Base-by-base conservation (phyloP, 2,329 filamentous ascomycete species). In the Hypomyces rosellus region DNA sequence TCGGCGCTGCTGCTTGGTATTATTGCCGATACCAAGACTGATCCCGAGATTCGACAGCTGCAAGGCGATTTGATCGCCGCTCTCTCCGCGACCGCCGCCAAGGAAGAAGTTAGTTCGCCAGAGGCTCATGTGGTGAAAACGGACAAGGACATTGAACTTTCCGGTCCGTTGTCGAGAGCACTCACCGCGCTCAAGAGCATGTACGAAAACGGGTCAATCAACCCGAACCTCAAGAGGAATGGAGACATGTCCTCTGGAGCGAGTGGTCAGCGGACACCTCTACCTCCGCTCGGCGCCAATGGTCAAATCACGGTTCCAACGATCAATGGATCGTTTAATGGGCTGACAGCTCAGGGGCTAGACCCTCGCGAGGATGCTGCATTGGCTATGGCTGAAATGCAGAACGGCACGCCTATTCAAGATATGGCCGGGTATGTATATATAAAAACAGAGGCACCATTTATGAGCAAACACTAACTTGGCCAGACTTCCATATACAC, bases 1-100 rank as follows among this genome's bases (percentile, higher is more conserved):
- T 85, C 82, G 0, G 82, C 82, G 1, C 73, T 85, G 3, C 69
- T 85, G 3, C 75, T 85, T 8, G 81, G 81, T 14, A 82, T 85
- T 46, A 61, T 84, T 1, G 78, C 77, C 45, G 81, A 84, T 56
- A 83, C 81, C 2, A 83, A 84, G 62, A 70, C 76, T 2, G 81
- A 85, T 52, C 78, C 78, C 0, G 81, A 84, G 58, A 77, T 85
- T 2, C 75, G 81, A 16, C 77, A 82, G 50, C 69, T 85, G 2
- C 82, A 85, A 55, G 81, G 81, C 2, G 80, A 85, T 56, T 64
- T 85, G 25, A 85, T 85, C 49, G 74, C 76, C 8, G 82, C 81
- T 0, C 68, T 85, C 14, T 85, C 81, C 0, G 80, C 80, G 2
- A 82, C 82, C 0, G 81, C 82, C 0, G 81, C 80, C 13, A 84